Conservation (phyloP, 345 rosid species). For the Arabis alpina region DNA sequence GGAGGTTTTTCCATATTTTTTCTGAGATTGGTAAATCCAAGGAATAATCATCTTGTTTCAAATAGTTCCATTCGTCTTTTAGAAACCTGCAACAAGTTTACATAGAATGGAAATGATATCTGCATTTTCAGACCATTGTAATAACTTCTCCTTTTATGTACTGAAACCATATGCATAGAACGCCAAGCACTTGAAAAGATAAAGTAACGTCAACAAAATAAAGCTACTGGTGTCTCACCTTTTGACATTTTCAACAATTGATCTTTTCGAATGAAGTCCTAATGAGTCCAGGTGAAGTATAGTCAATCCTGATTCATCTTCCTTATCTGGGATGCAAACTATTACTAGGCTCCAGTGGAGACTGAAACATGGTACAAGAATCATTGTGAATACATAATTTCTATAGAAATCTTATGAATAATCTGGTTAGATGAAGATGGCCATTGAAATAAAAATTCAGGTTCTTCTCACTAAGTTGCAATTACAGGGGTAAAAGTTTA, state of each 20-base stretch:
- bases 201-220: background rate
- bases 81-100: slow-evolving; percentile 56
- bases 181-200: background rate
- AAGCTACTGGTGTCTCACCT: slow-evolving; percentile 55
- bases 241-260: slow-evolving; percentile 67
- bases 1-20: slow-evolving; percentile 63
- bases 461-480: slow-evolving; percentile 2
- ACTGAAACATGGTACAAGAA: slow-evolving; percentile 50
- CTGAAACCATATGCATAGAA: slow-evolving; percentile 2
- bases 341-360: slow-evolving; percentile 97
- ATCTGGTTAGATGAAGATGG: background rate
- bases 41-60: slow-evolving; percentile 57
- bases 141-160: background rate
- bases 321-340: slow-evolving; percentile 81
- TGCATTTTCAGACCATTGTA: background rate
- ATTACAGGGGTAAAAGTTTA: slow-evolving; percentile 6
- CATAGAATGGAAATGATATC: background rate
- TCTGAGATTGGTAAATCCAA: slow-evolving; percentile 62
- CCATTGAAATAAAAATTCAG: background rate
- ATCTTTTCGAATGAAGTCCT: slow-evolving; percentile 66
- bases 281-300: slow-evolving; percentile 92
- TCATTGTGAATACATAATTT: slow-evolving; percentile 11
- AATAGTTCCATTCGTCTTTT: slow-evolving; percentile 77
- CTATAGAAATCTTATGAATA: background rate
- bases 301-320: slow-evolving; percentile 76